Conservation (phyloP, 75 land plant genomes). For the Picea sitchensis region DNA sequence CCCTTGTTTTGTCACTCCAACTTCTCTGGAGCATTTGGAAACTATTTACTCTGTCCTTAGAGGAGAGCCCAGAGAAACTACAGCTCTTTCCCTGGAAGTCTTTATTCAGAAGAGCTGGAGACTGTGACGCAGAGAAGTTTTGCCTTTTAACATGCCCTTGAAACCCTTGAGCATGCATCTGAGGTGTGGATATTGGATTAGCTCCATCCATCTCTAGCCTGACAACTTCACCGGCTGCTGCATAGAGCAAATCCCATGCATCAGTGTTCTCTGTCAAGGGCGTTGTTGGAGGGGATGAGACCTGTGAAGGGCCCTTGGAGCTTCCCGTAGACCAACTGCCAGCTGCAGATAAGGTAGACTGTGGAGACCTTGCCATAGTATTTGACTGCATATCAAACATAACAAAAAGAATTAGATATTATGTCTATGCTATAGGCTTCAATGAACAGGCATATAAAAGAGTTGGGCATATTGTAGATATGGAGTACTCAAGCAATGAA, state of each 20-base stretch:
- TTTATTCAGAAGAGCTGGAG: not conserved
- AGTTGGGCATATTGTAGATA: not conserved
- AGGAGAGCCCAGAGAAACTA: not conserved
- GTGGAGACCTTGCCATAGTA: constrained; percentile 41
- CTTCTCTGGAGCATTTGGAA: constrained; percentile 8
- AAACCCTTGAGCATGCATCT: constrained; percentile 8
- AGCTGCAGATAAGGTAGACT: constrained; percentile 47
- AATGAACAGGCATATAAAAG: not conserved
- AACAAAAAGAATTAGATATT: not conserved
- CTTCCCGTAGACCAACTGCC: constrained; percentile 30
- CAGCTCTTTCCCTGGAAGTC: not conserved
- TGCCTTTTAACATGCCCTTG: constrained; percentile 14
- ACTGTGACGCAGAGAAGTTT: not conserved
- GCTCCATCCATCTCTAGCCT: constrained; percentile 29
- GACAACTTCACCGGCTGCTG: constrained; percentile 59
- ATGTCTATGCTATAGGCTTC: not conserved
- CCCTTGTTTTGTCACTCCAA: constrained; percentile 3
- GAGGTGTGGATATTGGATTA: not conserved
- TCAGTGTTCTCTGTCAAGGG: constrained; percentile 16
- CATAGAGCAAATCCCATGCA: constrained; percentile 48
- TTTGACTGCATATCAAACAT: constrained; percentile 7
- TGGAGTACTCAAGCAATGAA: not conserved
- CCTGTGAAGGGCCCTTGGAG: constrained; percentile 35
- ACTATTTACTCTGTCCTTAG: not conserved
- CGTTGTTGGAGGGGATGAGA: constrained; percentile 46